Base-by-base conservation (phyloP, 495 filamentous ascomycete species). In the Recurvomyces mirabilis region DNA sequence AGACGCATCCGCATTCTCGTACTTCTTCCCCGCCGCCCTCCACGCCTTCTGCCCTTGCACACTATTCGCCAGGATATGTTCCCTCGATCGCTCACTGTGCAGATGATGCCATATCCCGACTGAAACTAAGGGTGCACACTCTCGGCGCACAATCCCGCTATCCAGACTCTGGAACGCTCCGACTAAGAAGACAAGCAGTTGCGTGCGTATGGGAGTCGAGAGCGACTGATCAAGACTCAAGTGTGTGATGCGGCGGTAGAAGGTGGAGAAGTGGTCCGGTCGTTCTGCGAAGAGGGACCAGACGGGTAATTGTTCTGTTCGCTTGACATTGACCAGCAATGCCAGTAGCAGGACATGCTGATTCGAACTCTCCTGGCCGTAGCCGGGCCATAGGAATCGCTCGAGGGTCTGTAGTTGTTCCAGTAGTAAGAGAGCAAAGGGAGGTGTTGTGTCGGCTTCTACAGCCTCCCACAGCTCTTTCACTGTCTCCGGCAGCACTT, bases 81-180 rank as follows among this genome's bases (percentile, higher is more conserved):
- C 79, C 46, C 84, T 71, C 30, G 76, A 74, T 22, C 71, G 65
- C 15, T 82, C 78, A 47, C 73, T 84, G 17, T 82, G 82, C 22
- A 99, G 65, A 54, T 93, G 89, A 53, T 94, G 84, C 91, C 91
- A 96, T 54, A 93, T 84, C 1, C 84, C 82, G 52, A 99, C 93
- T 0, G 85, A 87, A 31, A 99, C 89, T 29, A 99, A 68, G 10
- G 91, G 84, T 31, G 87, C 93, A 64, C 89, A 95, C 67, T 99
- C 89, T 58, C 93, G 96, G 36, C 91, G 75, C 22, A 96, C 82
- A 38, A 94, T 71, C 17, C 71, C 72, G 63, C 81, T 93, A 54
- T 99, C 91, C 14, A 96, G 73, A 18, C 87, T 94, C 63, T 94
- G 87, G 61, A 94, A 96, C 41, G 89, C 84, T 52, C 78, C 76